These are phyloP conservation scores for Thermomucor indicae-seudaticae DNA, from an alignment of 371 early-diverging fungal species.

Conservation along the genomic window DNA sequence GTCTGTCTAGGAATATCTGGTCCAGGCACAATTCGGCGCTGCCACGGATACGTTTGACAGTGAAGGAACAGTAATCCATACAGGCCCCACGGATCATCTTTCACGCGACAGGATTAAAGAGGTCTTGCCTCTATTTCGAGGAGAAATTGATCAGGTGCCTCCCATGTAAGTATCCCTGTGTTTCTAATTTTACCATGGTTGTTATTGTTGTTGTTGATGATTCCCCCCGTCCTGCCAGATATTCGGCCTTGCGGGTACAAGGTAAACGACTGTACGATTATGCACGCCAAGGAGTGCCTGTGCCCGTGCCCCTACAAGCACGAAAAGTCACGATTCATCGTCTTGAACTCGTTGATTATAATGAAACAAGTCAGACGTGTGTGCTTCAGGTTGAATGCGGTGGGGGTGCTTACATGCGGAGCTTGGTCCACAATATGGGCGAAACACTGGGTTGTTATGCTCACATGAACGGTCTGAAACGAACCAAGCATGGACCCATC, in stretches of 20 bases:
- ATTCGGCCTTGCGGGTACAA: slow-evolving; percentile 43
- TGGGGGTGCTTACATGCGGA: slow-evolving; percentile 51
- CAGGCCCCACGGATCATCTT: slow-evolving; percentile 23
- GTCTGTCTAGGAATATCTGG: slow-evolving; percentile 35
- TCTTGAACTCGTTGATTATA: slow-evolving; percentile 19
- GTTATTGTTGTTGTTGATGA: neutral
- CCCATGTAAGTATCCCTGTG: slow-evolving; percentile 36
- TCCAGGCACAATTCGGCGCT: slow-evolving; percentile 35
- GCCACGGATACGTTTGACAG: slow-evolving; percentile 49
- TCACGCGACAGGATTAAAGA: slow-evolving; percentile 15
- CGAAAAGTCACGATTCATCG: slow-evolving; percentile 23
- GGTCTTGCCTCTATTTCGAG: slow-evolving; percentile 27
- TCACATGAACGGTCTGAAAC: slow-evolving; percentile 40
- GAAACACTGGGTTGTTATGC: slow-evolving; percentile 29
- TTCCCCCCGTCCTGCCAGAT: slow-evolving; percentile 15
- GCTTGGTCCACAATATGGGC: slow-evolving; percentile 43
- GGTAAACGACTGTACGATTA: slow-evolving; percentile 50
- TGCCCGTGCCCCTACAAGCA: slow-evolving; percentile 32
- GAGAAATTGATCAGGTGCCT: slow-evolving; percentile 38
- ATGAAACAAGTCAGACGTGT: slow-evolving; percentile 5
- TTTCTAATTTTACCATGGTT: slow-evolving; percentile 4
- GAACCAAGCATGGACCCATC: slow-evolving; percentile 37
- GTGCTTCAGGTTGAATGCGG: slow-evolving; percentile 30
- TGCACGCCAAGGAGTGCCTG: slow-evolving; percentile 29
- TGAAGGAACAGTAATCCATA: slow-evolving; percentile 27